Evolutionary conservation across 2,329 filamentous ascomycete species (phyloP), one percentile per base, ranked within the genome.

Genomic region (Periglandula ipomoeae): DNA sequence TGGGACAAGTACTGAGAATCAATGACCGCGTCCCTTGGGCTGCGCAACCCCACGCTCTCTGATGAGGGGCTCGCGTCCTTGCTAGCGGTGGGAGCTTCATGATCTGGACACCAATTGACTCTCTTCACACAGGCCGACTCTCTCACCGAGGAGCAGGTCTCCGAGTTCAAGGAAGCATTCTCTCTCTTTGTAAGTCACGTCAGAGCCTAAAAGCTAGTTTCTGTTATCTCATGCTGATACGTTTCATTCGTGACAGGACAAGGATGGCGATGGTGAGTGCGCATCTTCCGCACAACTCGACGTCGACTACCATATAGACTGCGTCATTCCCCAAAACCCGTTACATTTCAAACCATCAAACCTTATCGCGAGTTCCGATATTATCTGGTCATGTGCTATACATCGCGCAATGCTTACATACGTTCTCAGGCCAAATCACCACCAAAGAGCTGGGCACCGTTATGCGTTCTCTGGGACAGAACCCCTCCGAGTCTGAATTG

Each of bases 141-240:
- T 71, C 85, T 98, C 67, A 97, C 93, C 63, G 93, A 98, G 81
- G 93, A 98, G 78, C 93, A 98, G 82, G 93, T 98, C 70, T 97
- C 93, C 69, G 93, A 98, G 78, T 98, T 97, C 81, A 98, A 97
- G 87, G 93, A 98, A 78, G 93, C 93, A 49, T 98, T 98, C 77
- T 98, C 93, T 70, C 88, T 98, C 59, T 98, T 98, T 74, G 93
- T 98, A 85, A 85, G 93, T 73, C 22, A 41, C 39, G 24, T 5
- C 10, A 17, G 22, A 37, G 9, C 10, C 10, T 9, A 2, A 19
- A 40, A 2, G 7, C 26, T 17, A 26, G 3, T 20, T 11, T 23
- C 8, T 48, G 17, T 27, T 11, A 38, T 13, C 19, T 19, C 22
- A 9, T 46, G 26, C 46, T 55, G 39, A 49, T 52, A 13, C 11